Evolutionary conservation across 345 rosid species (phyloP).

Genomic region (Nephelium lappaceum): DNA sequence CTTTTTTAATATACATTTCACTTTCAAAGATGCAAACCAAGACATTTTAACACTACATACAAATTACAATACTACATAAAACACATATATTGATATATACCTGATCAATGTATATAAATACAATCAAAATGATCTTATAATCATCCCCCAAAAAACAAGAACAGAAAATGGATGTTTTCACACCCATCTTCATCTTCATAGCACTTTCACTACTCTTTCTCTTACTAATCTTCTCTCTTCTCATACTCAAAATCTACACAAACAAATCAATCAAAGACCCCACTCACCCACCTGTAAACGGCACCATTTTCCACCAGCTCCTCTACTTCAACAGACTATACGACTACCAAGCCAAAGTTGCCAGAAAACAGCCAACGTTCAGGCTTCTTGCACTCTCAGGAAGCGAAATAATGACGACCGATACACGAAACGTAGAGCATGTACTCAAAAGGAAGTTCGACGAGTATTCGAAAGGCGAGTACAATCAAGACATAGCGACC

Average conservation of each 20-base stretch:
- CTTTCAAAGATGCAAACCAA: neutral
- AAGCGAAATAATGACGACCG: conserved; percentile 56
- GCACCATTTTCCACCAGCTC: conserved; percentile 49
- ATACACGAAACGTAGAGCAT: conserved; percentile 67
- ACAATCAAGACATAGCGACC: conserved; percentile 20
- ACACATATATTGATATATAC: too few species aligned
- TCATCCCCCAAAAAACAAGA: neutral
- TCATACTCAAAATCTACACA: conserved; percentile 34
- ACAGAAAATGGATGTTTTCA: conserved; percentile 32
- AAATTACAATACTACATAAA: too few species aligned
- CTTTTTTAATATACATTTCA: neutral
- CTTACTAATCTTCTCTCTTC: conserved; percentile 19
- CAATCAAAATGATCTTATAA: neutral
- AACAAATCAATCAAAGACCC: conserved; percentile 57
- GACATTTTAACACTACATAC: too few species aligned
- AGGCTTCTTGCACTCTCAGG: conserved; percentile 49
- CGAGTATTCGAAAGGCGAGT: conserved; percentile 50
- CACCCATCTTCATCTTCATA: conserved; percentile 21
- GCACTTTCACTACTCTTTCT: conserved; percentile 29
- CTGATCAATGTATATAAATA: neutral
- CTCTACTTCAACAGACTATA: conserved; percentile 49
- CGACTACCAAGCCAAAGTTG: conserved; percentile 57
- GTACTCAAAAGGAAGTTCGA: conserved; percentile 58
- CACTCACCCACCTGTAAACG: conserved; percentile 53
- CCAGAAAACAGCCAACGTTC: conserved; percentile 47